Percentiles rank a stretch among this genome's conserved stretches.
phyloP scores from a whole-genome alignment of 495 filamentous ascomycete genomes.

The Penicillium riverlandense region DNA sequence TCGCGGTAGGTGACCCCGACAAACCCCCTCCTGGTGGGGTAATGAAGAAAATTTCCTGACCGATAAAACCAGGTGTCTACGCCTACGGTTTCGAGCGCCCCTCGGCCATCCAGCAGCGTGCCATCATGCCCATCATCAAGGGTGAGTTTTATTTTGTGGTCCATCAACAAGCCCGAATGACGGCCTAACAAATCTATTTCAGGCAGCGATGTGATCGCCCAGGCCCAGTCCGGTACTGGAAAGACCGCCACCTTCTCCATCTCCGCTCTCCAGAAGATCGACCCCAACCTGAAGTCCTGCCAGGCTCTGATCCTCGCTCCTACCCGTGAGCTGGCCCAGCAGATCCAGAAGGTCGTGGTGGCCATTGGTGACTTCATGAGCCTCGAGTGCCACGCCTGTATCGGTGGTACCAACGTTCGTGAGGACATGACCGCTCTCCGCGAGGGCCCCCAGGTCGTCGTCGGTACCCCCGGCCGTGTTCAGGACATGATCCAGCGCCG shows the following conservation, averaged over 20 bases:
- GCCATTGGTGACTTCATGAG: constrained; percentile 99
- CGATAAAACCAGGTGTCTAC: constrained; percentile 68
- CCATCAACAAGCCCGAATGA: constrained; percentile 1
- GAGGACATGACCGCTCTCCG: constrained; percentile 97
- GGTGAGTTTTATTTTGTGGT: constrained; percentile 50
- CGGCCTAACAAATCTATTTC: constrained; percentile 10
- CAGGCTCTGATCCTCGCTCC: constrained; percentile 95
- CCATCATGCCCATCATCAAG: constrained; percentile 99
- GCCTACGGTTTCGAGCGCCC: constrained; percentile 99
- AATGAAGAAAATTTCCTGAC: constrained; percentile 25
- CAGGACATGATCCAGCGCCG: constrained; percentile 98
- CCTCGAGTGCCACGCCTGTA: constrained; percentile 98
- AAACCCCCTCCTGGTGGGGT: constrained; percentile 11
- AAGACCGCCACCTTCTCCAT: constrained; percentile 99
- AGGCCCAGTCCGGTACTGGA: constrained; percentile 98
- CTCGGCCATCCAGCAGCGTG: constrained; percentile 98
- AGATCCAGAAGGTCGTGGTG: constrained; percentile 98
- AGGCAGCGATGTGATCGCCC: constrained; percentile 98
- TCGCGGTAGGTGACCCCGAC: constrained; percentile 62
- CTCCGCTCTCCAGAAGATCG: constrained; percentile 95
- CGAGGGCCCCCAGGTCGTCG: constrained; percentile 92
- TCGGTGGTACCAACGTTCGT: constrained; percentile 94
- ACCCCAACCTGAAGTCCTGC: constrained; percentile 85
- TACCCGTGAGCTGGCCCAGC: constrained; percentile 94
- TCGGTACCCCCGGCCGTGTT: constrained; percentile 94